Evolutionary conservation across 2,329 filamentous ascomycete species (phyloP).

Genomic region (Neodidymelliopsis sp.): DNA sequence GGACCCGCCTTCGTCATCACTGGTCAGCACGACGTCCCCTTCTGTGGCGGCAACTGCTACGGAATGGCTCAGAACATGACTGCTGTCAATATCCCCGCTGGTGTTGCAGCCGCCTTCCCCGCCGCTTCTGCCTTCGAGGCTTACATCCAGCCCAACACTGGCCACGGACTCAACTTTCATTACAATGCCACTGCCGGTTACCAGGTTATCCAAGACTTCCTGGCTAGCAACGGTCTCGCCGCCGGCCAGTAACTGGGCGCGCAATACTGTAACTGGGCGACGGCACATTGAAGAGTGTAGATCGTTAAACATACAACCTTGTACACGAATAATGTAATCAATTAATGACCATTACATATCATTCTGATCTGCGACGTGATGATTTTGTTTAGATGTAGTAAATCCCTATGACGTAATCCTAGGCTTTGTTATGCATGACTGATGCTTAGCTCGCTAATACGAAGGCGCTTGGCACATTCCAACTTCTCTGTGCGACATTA

Average conservation of each 20-base stretch:
- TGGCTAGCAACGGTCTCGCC: slow-evolving; percentile 37
- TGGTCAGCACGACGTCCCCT: slow-evolving; percentile 60
- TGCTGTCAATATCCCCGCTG: slow-evolving; percentile 55
- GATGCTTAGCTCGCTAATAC: slow-evolving; percentile 1
- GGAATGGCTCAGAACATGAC: slow-evolving; percentile 48
- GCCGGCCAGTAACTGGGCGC: slow-evolving; percentile 10
- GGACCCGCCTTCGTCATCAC: slow-evolving; percentile 68
- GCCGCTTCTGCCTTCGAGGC: slow-evolving; percentile 60
- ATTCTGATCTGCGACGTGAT: no score
- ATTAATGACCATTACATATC: neutral
- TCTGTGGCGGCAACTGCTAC: slow-evolving; percentile 68
- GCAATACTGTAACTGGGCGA: neutral
- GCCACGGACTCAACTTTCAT: slow-evolving; percentile 57
- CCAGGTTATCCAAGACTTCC: slow-evolving; percentile 47
- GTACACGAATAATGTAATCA: neutral
- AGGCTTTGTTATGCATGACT: slow-evolving; percentile 10
- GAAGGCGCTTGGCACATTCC: neutral
- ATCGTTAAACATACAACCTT: neutral
- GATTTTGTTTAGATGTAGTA: neutral
- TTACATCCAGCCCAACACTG: slow-evolving; percentile 61
- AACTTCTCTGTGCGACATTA: neutral
- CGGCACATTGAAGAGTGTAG: neutral
- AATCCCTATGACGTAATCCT: neutral
- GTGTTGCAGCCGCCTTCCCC: slow-evolving; percentile 53
- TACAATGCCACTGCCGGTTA: slow-evolving; percentile 53